A percentile compares a stretch with the other conserved stretches of the same genome.
Conservation (phyloP, 1,139 yeast species). For the Sugiyamaella castrensis region DNA sequence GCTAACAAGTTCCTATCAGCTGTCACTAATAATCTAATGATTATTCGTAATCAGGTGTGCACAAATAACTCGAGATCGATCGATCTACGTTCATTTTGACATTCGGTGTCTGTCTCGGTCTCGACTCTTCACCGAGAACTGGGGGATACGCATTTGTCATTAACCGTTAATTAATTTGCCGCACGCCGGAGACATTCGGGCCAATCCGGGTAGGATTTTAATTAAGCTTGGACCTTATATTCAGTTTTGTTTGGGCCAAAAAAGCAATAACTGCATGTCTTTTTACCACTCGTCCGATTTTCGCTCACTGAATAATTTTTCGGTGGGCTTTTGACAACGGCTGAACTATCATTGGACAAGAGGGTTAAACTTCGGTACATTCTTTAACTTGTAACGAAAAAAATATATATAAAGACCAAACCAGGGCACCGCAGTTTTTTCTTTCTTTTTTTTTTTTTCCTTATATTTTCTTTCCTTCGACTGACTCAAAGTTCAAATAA, state of each 20-base stretch:
- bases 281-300: too few relatives aligned
- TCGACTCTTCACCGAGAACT: too few relatives aligned
- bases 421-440: background rate
- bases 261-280: background rate
- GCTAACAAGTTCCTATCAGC: too few relatives aligned
- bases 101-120: too few relatives aligned
- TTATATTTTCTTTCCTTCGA: background rate
- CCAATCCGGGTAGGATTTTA: background rate
- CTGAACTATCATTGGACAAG: constrained; percentile 8
- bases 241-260: background rate
- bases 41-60: too few relatives aligned
- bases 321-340: constrained; percentile 6
- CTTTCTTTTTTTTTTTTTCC: background rate
- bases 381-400: background rate
- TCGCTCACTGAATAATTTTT: background rate
- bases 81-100: too few relatives aligned
- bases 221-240: background rate
- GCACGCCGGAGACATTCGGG: too few relatives aligned
- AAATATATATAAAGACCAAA: background rate
- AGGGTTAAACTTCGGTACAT: background rate
- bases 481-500: constrained; percentile 3
- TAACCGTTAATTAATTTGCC: too few relatives aligned
- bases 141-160: too few relatives aligned
- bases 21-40: too few relatives aligned
- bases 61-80: too few relatives aligned